A percentile compares a stretch with the other conserved stretches of the same genome.
These are phyloP conservation scores for Sporothrix luriei DNA, from an alignment of 2,329 filamentous ascomycete species.

Conservation along the genomic window DNA sequence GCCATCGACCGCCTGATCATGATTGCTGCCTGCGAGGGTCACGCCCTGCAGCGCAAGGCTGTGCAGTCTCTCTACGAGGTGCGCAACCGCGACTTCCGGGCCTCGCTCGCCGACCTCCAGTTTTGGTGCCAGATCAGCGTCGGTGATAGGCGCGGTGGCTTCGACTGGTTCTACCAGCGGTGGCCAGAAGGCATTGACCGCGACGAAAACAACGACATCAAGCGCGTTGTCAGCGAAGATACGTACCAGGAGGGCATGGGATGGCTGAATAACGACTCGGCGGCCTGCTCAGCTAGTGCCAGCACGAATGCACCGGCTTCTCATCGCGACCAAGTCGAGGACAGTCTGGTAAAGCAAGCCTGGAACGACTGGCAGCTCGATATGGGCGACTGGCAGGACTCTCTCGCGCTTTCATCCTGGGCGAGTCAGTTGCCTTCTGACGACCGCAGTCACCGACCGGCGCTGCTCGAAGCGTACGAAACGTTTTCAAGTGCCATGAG, in stretches of 20 bases:
- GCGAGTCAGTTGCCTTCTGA: conserved; percentile 39
- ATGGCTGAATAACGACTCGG: conserved; percentile 65
- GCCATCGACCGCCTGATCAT: conserved; percentile 80
- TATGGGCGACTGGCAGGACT: conserved; percentile 59
- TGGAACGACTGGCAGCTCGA: conserved; percentile 71
- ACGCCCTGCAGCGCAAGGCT: conserved; percentile 69
- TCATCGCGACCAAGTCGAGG: conserved; percentile 48
- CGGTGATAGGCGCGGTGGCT: conserved; percentile 81
- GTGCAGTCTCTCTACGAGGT: conserved; percentile 70
- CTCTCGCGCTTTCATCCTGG: conserved; percentile 47
- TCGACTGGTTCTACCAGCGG: conserved; percentile 84
- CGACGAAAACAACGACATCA: conserved; percentile 65
- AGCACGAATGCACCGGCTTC: conserved; percentile 34
- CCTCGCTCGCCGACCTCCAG: conserved; percentile 79
- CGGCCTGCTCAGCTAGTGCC: conserved; percentile 42
- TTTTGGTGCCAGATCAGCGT: conserved; percentile 98
- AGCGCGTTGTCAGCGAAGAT: conserved; percentile 78
- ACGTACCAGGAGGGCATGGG: conserved; percentile 82
- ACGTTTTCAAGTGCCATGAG: conserved; percentile 64
- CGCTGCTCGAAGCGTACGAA: conserved; percentile 55
- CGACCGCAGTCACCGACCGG: conserved; percentile 35
- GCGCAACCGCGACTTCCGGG: conserved; percentile 73
- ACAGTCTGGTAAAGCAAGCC: conserved; percentile 65
- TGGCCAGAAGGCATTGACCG: conserved; percentile 73
- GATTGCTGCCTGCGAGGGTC: conserved; percentile 85